phyloP scores from a whole-genome alignment of 352 stramenopile species.

The Globisporangium cystogenes region DNA sequence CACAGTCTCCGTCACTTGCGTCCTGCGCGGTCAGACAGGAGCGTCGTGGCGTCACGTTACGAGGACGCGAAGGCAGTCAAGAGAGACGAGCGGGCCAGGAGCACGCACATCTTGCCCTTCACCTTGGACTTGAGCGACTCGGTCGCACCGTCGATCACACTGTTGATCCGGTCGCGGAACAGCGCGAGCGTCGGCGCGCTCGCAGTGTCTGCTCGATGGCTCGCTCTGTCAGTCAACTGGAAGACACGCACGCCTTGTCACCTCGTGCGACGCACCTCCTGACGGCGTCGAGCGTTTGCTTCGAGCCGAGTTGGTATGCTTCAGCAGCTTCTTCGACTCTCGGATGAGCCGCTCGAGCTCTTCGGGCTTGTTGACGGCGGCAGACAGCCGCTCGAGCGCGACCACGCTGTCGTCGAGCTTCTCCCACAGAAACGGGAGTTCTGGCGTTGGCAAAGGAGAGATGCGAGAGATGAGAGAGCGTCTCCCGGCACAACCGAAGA shows the following conservation, averaged over 20 bases:
- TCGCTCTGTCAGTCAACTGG: too few species aligned
- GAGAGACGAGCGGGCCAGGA: background rate
- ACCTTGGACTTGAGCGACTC: slow-evolving; percentile 36
- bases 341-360: slow-evolving; percentile 48
- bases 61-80: background rate
- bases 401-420: slow-evolving; percentile 44
- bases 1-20: slow-evolving; percentile 50
- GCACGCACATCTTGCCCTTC: slow-evolving; percentile 51
- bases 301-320: slow-evolving; percentile 10
- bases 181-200: slow-evolving; percentile 20
- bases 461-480: background rate
- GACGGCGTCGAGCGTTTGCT: background rate
- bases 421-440: slow-evolving; percentile 46
- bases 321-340: slow-evolving; percentile 45
- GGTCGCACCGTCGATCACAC: slow-evolving; percentile 38
- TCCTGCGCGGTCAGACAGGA: slow-evolving; percentile 21
- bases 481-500: background rate
- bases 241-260: background rate
- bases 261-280: background rate
- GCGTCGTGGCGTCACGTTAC: background rate
- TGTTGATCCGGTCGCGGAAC: slow-evolving; percentile 44
- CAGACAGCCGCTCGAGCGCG: slow-evolving; percentile 38
- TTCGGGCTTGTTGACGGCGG: slow-evolving; percentile 44
- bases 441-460: background rate
- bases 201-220: slow-evolving; percentile 5